Percentiles rank a stretch among this genome's conserved stretches.
Conservation (phyloP, 2,329 filamentous ascomycete species). For the Apiospora kogelbergensis region DNA sequence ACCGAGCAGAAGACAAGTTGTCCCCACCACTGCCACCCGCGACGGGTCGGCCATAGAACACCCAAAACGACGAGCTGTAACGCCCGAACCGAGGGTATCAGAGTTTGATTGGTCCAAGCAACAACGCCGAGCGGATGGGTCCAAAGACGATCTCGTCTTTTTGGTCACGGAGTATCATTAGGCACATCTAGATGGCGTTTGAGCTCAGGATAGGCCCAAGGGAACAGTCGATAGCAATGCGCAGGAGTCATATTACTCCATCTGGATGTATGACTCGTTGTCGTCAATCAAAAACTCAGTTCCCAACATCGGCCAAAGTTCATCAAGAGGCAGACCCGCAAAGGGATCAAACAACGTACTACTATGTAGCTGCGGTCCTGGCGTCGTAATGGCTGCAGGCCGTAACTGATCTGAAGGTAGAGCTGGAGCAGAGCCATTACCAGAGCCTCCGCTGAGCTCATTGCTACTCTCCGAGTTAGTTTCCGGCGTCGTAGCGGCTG, state of each 20-base stretch:
- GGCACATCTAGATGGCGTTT: too few species aligned
- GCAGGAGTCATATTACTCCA: neutral
- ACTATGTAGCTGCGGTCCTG: neutral
- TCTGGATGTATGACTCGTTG: neutral
- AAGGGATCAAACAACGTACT: constrained; percentile 7
- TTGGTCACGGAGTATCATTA: too few species aligned
- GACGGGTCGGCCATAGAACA: neutral
- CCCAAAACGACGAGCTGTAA: neutral
- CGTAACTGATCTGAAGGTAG: neutral
- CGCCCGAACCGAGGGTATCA: neutral
- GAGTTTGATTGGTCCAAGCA: too few species aligned
- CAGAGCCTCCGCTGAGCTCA: neutral
- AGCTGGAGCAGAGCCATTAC: neutral
- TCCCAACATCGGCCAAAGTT: constrained; percentile 13
- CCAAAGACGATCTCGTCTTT: too few species aligned
- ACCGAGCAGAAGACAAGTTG: neutral
- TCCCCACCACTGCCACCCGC: neutral
- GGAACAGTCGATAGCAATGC: too few species aligned
- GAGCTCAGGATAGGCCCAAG: neutral
- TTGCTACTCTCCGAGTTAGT: too few species aligned
- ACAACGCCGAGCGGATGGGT: too few species aligned
- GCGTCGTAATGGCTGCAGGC: neutral
- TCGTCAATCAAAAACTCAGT: constrained; percentile 12
- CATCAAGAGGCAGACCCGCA: constrained; percentile 9
- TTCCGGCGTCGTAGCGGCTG: neutral